phyloP scores from a whole-genome alignment of 2,329 filamentous ascomycete genomes.

The Phaeoacremonium minimum region DNA sequence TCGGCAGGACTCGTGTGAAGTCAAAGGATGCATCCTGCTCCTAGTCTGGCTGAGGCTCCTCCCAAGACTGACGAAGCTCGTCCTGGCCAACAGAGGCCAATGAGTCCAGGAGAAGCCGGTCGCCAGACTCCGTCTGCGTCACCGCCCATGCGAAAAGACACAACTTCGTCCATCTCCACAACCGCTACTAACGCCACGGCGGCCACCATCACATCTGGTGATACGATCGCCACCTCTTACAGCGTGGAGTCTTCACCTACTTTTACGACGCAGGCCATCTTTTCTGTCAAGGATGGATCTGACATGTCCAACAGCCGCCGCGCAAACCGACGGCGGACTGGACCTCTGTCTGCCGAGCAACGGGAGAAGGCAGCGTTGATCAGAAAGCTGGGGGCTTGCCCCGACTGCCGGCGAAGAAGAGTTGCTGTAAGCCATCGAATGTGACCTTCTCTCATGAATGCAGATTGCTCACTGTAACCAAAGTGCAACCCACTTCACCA shows the following conservation, averaged over 20 bases:
- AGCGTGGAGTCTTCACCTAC: constrained; percentile 49
- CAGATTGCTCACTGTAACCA: no score
- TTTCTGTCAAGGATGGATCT: constrained; percentile 51
- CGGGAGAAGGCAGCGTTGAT: constrained; percentile 57
- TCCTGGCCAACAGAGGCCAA: constrained; percentile 9
- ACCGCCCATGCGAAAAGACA: constrained; percentile 39
- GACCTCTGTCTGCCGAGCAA: constrained; percentile 53
- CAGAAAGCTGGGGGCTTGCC: constrained; percentile 54
- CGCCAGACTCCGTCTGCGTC: constrained; percentile 16
- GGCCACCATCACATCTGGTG: constrained; percentile 32
- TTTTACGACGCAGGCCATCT: constrained; percentile 43
- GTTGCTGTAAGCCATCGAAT: constrained; percentile 60
- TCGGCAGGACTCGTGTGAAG: constrained; percentile 10
- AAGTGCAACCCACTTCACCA: constrained; percentile 58
- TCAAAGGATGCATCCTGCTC: constrained; percentile 24
- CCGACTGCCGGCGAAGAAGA: constrained; percentile 50
- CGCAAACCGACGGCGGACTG: constrained; percentile 54
- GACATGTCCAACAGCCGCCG: constrained; percentile 49
- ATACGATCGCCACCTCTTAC: constrained; percentile 46
- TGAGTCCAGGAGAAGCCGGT: constrained; percentile 9
- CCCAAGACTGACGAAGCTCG: constrained; percentile 14
- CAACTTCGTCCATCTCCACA: constrained; percentile 48
- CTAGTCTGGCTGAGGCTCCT: constrained; percentile 24
- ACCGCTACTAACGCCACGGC: constrained; percentile 38
- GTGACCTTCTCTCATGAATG: no score